Conservation (phyloP, 2,329 filamentous ascomycete species). For the Neonectria punicea region DNA sequence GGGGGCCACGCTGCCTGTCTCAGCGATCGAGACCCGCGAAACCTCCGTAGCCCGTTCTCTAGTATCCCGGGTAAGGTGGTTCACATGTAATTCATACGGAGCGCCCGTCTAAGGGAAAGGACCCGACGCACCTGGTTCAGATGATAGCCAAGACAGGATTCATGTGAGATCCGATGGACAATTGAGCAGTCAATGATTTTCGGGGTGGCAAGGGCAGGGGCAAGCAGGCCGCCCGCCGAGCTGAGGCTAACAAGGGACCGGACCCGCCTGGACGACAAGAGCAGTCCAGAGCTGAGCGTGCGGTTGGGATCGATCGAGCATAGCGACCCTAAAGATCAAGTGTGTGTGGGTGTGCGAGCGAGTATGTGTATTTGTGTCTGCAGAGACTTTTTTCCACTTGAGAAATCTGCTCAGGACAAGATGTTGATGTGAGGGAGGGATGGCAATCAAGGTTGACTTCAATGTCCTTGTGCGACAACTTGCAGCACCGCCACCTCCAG, state of each 20-base stretch:
- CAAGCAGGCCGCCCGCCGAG: neutral
- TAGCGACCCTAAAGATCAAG: neutral
- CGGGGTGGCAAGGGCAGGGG: neutral
- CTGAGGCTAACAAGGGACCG: neutral
- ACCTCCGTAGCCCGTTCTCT: neutral
- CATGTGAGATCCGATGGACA: constrained; percentile 38
- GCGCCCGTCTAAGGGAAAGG: constrained; percentile 12
- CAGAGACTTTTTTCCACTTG: neutral
- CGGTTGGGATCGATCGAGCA: neutral
- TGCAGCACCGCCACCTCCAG: neutral
- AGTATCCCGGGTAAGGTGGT: neutral
- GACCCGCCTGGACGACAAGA: neutral
- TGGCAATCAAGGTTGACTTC: neutral
- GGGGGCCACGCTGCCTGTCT: constrained; percentile 25
- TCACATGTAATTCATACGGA: neutral
- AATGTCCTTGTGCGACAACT: neutral
- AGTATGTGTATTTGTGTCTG: neutral
- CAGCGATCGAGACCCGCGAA: constrained; percentile 18
- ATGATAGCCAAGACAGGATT: constrained; percentile 19
- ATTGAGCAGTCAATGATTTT: constrained; percentile 7
- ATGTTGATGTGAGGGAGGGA: neutral
- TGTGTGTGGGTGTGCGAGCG: neutral
- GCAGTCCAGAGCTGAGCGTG: too few relatives aligned
- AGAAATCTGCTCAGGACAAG: too few relatives aligned
- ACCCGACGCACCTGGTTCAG: constrained; percentile 25